These are phyloP conservation scores for Arthrobotrys iridis DNA, from an alignment of 2,329 filamentous ascomycete species.

Conservation along the genomic window DNA sequence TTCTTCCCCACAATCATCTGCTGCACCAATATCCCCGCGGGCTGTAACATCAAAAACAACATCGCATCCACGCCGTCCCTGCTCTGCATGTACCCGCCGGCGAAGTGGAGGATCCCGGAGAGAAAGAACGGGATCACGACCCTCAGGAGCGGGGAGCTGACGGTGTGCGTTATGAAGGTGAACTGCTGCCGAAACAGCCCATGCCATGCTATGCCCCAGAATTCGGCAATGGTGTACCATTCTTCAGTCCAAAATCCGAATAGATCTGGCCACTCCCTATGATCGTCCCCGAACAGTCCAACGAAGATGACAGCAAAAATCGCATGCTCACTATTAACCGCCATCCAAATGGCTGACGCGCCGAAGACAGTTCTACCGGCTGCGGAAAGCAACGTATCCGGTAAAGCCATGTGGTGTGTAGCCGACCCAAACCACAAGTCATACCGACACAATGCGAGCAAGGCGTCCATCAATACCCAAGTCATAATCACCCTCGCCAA, in stretches of 20 bases:
- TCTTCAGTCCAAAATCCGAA: constrained; percentile 48
- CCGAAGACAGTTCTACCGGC: constrained; percentile 24
- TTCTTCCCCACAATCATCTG: constrained; percentile 21
- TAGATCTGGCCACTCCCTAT: constrained; percentile 40
- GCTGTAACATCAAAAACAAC: constrained; percentile 32
- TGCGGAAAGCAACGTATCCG: constrained; percentile 8
- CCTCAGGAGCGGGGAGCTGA: constrained; percentile 15
- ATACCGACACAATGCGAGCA: constrained; percentile 41
- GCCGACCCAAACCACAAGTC: constrained; percentile 29
- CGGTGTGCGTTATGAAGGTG: constrained; percentile 29
- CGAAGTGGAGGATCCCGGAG: constrained; percentile 42
- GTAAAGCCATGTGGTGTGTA: constrained; percentile 1
- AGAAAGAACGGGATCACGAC: constrained; percentile 42
- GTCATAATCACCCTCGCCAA: constrained; percentile 10
- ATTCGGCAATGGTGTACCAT: constrained; percentile 49
- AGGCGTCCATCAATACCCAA: constrained; percentile 42
- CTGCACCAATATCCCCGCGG: constrained; percentile 32
- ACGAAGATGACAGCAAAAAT: constrained; percentile 29
- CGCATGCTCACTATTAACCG: constrained; percentile 27
- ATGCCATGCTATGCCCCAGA: constrained; percentile 47
- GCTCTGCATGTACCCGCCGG: constrained; percentile 33
- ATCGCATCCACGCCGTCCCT: constrained; percentile 16
- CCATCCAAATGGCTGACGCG: constrained; percentile 43
- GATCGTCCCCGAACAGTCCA: constrained; percentile 23
- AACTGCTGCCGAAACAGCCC: constrained; percentile 49